Percentiles rank a stretch among this genome's conserved stretches.
Conservation (phyloP, 805 yeast species). For the Zygosaccharomyces pseudorouxii region DNA sequence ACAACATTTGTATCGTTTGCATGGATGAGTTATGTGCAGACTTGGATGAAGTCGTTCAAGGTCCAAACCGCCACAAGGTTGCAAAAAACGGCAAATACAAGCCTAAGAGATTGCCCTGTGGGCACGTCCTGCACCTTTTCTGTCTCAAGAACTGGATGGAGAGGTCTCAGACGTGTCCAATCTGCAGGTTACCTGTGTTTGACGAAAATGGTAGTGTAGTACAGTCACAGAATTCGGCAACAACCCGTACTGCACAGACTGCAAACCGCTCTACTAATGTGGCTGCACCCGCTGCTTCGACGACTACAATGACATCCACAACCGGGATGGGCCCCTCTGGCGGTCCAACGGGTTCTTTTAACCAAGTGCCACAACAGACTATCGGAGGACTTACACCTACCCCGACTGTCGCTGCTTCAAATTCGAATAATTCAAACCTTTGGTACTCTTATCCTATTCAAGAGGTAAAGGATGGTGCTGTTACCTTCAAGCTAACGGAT, state of each 20-base stretch:
- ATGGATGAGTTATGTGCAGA: constrained; percentile 69
- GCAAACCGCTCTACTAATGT: not conserved
- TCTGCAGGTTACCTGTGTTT: constrained; percentile 73
- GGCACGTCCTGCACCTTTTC: constrained; percentile 83
- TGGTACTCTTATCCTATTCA: constrained; percentile 23
- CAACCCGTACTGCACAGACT: constrained; percentile 2
- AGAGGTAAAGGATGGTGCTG: constrained; percentile 9
- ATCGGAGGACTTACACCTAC: not conserved
- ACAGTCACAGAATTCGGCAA: constrained; percentile 8
- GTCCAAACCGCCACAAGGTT: not conserved
- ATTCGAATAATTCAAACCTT: not conserved
- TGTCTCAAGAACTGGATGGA: constrained; percentile 92
- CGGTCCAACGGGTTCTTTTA: not conserved
- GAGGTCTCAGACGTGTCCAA: constrained; percentile 88
- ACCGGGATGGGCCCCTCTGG: not conserved
- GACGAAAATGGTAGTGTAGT: constrained; percentile 31
- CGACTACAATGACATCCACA: not conserved
- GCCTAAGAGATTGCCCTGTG: constrained; percentile 78
- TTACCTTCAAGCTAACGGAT: constrained; percentile 11
- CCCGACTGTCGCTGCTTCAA: not conserved
- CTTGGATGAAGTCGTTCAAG: constrained; percentile 27
- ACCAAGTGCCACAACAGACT: not conserved
- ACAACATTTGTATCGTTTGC: constrained; percentile 77
- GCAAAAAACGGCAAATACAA: constrained; percentile 39
- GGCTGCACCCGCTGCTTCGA: not conserved